Base-by-base conservation (phyloP, 805 yeast species). In the Danielia reshetovae region DNA sequence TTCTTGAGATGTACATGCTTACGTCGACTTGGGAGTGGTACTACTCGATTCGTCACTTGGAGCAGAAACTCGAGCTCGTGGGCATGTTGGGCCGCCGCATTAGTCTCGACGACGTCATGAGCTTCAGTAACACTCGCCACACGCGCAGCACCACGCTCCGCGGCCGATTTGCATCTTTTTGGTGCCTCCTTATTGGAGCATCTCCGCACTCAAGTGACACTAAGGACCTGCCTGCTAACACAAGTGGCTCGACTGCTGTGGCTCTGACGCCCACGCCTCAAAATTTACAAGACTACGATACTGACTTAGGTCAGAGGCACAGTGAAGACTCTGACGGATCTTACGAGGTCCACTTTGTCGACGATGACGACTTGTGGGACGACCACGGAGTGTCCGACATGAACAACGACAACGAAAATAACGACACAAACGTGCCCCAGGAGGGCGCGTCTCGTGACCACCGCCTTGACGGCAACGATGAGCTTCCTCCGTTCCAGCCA, bases 11-110 rank as follows among this genome's bases (percentile, higher is more conserved):
- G 11, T 64, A 76, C 23, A 56, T 77, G 4, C 59, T 72, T 12
- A 73, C 79, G 1, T 62, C 75, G 16, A 65, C 77, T 1, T 80
- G 85, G 82, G 86, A 81, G 55, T 77, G 86, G 81, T 55, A 78
- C 7, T 73, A 65, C 46, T 70, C 76, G 28, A 75, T 79, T 27
- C 70, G 74, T 42, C 49, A 64, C 12, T 50, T 74, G 27, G 81
- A 77, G 41, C 64, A 68, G 40, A 55, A 67, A 21, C 54, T 62
- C 18, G 86, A 81, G 42, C 59, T 70, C 31, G 60, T 62, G 42
- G 81, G 81, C 0, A 74, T 82, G 7, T 65, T 81, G 29, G 89
- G 89, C 0, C 65, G 87, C 40, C 66, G 74, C 40, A 56, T 68
- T 32, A 70, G 79, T 21, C 59, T 65, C 31, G 78, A 74, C 31